A percentile compares a stretch with the other conserved stretches of the same genome.
Conservation (phyloP, 2,329 filamentous ascomycete genomes). For the Colletotrichum abscissum region DNA sequence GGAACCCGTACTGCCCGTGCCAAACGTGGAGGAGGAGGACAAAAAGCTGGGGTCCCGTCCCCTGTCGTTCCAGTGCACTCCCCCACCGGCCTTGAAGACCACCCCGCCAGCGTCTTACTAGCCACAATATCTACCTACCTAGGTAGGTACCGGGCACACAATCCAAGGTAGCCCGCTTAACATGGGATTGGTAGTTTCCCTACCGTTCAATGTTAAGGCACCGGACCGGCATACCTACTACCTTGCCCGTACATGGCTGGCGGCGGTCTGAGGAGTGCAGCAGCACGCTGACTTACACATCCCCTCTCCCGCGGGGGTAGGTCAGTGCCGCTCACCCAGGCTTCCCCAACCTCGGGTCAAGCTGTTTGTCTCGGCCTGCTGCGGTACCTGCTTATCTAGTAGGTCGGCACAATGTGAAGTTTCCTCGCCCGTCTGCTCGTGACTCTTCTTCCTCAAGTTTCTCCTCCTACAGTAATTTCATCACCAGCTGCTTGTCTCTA, state of each 20-base stretch:
- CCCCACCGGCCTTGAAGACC: background rate
- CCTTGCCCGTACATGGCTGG: too few species aligned
- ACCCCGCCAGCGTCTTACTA: background rate
- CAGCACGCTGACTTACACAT: background rate
- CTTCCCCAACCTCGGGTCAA: constrained; percentile 29
- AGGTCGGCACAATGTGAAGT: background rate
- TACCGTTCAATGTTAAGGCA: too few species aligned
- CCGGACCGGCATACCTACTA: too few species aligned
- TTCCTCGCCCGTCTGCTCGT: background rate
- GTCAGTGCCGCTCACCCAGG: background rate
- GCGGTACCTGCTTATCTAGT: background rate
- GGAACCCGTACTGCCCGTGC: background rate
- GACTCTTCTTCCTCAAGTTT: constrained; percentile 5
- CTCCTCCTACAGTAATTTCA: background rate
- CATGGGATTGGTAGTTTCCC: too few species aligned
- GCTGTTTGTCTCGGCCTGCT: constrained; percentile 28
- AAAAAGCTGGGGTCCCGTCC: constrained; percentile 28
- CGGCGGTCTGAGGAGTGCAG: background rate
- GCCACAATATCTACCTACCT: too few species aligned
- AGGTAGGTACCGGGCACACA: too few species aligned
- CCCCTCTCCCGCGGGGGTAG: background rate
- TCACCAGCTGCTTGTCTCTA: background rate
- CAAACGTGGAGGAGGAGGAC: constrained; percentile 32
- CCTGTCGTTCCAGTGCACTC: background rate
- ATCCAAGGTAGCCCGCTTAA: too few species aligned